Base-by-base conservation (phyloP, 768 basidiomycete genomes). In the Hirschioporus abietinus region DNA sequence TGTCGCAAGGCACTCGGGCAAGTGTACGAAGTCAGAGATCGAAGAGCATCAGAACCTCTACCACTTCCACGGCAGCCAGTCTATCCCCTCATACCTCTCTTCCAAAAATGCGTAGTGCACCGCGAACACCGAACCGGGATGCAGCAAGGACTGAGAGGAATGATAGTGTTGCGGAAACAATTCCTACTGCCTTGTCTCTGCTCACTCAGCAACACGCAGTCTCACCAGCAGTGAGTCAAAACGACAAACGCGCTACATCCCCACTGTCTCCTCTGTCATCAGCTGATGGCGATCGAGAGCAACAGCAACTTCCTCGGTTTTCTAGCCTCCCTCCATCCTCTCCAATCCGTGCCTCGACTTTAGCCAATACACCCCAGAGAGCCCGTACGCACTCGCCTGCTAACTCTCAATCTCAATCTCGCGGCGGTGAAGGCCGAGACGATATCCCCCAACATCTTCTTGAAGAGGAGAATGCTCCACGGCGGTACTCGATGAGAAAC, bases 401-500 rank as follows among this genome's bases (percentile, higher is more conserved):
- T 24, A 63, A 67, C 26, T 35, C 36, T 25, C 35, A n/a, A 35
- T 23, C 34, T n/a, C 23, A 30, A 25, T 20, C 59, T 2, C 71
- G 67, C 18, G 61, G 69, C 60, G 60, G 67, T 6, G 66, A 71
- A 36, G 70, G 7, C 15, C 7, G 15, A 7, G 35, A 36, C 7
- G 35, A 15, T 52, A 52, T 52, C 12, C 20, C 12, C 3, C 42
- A n/a, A 25, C 15, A 24, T 64, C 59, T 57, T n/a, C 17, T 5
- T 36, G 59, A 64, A 63, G 15, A 17, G 1, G 60, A 64, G 4
- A 25, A 27, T 20, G 34, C 36, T 65, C 70, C 27, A 7, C 25
- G 20, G 3, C 79, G 87, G 35, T 89, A 90, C 72, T 76, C 84
- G 0, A 76, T 91, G 42, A 86, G 90, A 36, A 70, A 72, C 60